Conservation (phyloP, 768 basidiomycete species). For the Tylopilus subfusipes region DNA sequence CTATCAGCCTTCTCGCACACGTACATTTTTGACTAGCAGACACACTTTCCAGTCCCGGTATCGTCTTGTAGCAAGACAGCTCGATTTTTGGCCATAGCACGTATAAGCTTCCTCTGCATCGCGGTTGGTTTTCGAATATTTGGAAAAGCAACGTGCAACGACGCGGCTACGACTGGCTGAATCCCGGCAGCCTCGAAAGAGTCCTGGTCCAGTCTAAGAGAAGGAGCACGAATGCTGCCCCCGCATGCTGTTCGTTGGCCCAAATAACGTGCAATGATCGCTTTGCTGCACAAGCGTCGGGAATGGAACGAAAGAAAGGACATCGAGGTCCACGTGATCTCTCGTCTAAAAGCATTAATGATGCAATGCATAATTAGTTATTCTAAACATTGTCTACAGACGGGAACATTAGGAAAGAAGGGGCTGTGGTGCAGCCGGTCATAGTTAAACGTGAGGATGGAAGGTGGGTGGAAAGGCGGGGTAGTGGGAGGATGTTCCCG, state of each 20-base stretch:
- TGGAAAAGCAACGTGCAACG: conserved; percentile 59
- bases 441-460: conserved; percentile 26
- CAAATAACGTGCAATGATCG: conserved; percentile 25
- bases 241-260: conserved; percentile 20
- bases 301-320: conserved; percentile 13
- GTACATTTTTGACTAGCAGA: conserved; percentile 2
- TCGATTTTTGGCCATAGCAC: conserved; percentile 51
- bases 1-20: conserved; percentile 1
- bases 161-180: conserved; percentile 43
- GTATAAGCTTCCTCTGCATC: conserved; percentile 58
- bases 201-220: conserved; percentile 1
- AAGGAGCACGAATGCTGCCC: background rate
- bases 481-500: background rate
- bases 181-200: conserved; percentile 56
- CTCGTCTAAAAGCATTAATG: background rate
- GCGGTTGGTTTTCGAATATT: conserved; percentile 53
- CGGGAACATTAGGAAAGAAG: background rate
- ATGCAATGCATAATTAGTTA: background rate
- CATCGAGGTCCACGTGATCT: conserved; percentile 27
- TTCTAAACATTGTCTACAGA: conserved; percentile 15
- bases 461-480: conserved; percentile 14
- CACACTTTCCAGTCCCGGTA: conserved; percentile 81
- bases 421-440: background rate
- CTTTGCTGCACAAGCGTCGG: conserved; percentile 21
- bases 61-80: conserved; percentile 66